Evolutionary conservation across 345 rosid species (phyloP).

Genomic region (Eucalyptus sp.): DNA sequence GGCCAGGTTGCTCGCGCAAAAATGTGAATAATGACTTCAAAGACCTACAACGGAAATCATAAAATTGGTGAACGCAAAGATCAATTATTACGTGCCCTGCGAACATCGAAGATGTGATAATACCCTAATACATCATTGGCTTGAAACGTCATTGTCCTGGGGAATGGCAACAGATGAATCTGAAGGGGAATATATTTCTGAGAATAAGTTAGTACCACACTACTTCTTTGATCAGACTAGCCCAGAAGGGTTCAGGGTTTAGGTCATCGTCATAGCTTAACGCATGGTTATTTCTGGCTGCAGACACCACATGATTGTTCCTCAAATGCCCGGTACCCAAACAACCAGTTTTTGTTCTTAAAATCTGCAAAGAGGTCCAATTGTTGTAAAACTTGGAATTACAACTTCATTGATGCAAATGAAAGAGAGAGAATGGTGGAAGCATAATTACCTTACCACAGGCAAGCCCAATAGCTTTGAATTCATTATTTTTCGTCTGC

Average conservation of each 20-base stretch:
- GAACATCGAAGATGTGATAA: not conserved
- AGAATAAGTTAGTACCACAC: not conserved
- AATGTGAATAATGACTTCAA: not conserved
- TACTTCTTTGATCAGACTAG: not conserved
- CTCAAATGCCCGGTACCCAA: not conserved
- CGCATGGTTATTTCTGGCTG: not conserved
- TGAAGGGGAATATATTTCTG: not conserved
- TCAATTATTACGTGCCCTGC: not conserved
- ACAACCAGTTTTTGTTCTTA: not conserved
- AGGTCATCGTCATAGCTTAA: not conserved
- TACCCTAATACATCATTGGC: not conserved
- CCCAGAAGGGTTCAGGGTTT: not conserved
- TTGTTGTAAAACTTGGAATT: not conserved
- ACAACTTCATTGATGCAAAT: not conserved
- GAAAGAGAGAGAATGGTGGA: not conserved
- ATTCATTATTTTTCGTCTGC: not conserved
- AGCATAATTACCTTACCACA: not conserved
- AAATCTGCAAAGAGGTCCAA: not conserved
- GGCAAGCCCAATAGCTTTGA: not conserved
- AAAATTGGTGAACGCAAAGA: not conserved
- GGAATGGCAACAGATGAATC: not conserved
- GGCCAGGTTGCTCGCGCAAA: not conserved
- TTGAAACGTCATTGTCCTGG: not conserved
- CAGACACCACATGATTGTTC: constrained; percentile 10
- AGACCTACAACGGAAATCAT: not conserved